Percentiles rank a stretch among this genome's conserved stretches.
These are phyloP conservation scores for Claviceps capensis DNA, from an alignment of 2,329 filamentous ascomycete genomes.

Conservation along the genomic window DNA sequence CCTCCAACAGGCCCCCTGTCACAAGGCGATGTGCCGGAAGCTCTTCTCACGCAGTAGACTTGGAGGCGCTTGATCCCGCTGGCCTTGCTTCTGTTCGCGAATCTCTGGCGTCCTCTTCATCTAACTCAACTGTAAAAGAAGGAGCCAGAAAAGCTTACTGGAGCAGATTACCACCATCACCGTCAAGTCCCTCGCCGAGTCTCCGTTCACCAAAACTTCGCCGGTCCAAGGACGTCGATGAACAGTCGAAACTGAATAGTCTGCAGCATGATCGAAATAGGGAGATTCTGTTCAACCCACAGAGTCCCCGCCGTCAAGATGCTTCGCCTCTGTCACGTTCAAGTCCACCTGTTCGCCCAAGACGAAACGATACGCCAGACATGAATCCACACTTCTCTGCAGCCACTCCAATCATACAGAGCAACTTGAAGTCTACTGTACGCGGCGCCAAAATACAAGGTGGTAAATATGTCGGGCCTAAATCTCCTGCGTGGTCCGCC, in stretches of 20 bases:
- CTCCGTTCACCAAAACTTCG: slow-evolving; percentile 46
- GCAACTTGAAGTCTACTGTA: slow-evolving; percentile 28
- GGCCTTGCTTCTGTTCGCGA: slow-evolving; percentile 55
- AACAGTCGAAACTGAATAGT: background rate
- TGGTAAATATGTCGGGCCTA: slow-evolving; percentile 24
- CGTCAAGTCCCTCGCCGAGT: slow-evolving; percentile 47
- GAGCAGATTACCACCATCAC: slow-evolving; percentile 31
- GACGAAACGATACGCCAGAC: slow-evolving; percentile 52
- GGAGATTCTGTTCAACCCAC: slow-evolving; percentile 18
- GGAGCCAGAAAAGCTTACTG: slow-evolving; percentile 30
- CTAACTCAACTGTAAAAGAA: slow-evolving; percentile 51
- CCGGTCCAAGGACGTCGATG: slow-evolving; percentile 11
- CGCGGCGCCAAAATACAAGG: slow-evolving; percentile 31
- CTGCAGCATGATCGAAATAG: background rate
- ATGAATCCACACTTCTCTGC: slow-evolving; percentile 42
- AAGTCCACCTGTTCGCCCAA: slow-evolving; percentile 45
- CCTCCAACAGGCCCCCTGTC: slow-evolving; percentile 44
- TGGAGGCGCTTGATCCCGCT: slow-evolving; percentile 33
- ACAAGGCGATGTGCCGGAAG: slow-evolving; percentile 43
- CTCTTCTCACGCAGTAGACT: slow-evolving; percentile 35
- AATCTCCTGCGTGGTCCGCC: slow-evolving; percentile 20
- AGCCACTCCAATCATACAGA: slow-evolving; percentile 45
- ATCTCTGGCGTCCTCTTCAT: slow-evolving; percentile 58
- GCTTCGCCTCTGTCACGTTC: slow-evolving; percentile 18
- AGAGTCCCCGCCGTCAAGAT: slow-evolving; percentile 18